Percentiles rank a stretch among this genome's conserved stretches.
phyloP scores from a whole-genome alignment of 108 stramenopile species.

The Seminavis robusta region DNA sequence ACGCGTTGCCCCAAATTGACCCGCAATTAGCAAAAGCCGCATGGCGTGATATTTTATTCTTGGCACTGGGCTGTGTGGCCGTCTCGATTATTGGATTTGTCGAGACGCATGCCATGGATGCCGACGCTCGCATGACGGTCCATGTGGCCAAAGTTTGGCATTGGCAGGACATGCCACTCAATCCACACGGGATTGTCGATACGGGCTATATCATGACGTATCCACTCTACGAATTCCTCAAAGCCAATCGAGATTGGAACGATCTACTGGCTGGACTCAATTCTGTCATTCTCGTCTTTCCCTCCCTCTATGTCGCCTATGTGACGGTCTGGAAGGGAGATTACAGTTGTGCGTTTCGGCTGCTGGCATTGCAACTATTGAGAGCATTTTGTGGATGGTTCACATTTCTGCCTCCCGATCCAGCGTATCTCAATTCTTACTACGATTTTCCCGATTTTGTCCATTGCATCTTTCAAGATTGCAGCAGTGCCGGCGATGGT shows the following conservation, averaged over 20 bases:
- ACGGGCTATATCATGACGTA: conserved; percentile 1
- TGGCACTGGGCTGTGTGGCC: no score
- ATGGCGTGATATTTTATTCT: no score
- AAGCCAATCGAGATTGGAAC: background rate
- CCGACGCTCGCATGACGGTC: background rate
- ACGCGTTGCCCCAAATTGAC: no score
- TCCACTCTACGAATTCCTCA: background rate
- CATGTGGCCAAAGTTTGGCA: no score
- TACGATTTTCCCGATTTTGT: conserved; percentile 45
- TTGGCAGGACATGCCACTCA: no score
- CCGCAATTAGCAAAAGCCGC: no score
- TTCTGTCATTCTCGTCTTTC: background rate
- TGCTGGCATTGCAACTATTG: background rate
- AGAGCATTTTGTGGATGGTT: conserved; percentile 4
- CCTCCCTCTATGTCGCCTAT: conserved; percentile 3
- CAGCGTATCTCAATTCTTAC: conserved; percentile 17
- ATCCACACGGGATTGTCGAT: conserved; percentile 1
- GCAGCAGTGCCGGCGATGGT: background rate
- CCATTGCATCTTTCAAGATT: conserved; percentile 19
- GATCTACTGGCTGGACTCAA: background rate
- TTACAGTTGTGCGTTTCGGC: background rate
- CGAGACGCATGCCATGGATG: background rate
- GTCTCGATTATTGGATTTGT: background rate
- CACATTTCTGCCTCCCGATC: conserved; percentile 33
- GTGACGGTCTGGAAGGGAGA: conserved; percentile 8